A percentile compares a stretch with the other conserved stretches of the same genome.
Evolutionary conservation across 169 alveolate species (phyloP).

Genomic region (Theileria parva): DNA sequence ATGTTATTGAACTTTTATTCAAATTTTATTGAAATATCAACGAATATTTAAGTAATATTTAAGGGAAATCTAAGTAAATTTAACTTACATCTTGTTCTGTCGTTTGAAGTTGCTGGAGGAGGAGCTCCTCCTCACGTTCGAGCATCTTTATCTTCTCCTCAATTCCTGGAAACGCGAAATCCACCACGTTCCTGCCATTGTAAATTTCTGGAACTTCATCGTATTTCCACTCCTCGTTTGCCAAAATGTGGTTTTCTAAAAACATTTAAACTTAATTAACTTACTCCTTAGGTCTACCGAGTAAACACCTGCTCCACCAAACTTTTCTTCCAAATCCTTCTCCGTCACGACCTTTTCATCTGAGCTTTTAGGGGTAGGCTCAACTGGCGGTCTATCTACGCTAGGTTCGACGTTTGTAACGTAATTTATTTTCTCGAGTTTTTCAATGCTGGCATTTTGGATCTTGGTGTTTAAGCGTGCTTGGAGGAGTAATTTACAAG

Average conservation of each 20-base stretch:
- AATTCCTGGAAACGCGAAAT: constrained; percentile 95
- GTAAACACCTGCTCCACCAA: constrained; percentile 99
- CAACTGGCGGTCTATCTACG: constrained; percentile 83
- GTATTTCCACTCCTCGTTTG: constrained; percentile 92
- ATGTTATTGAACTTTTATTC: neutral
- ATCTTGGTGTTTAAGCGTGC: constrained; percentile 69
- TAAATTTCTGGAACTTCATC: constrained; percentile 97
- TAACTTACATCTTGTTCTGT: constrained; percentile 26
- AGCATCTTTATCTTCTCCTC: constrained; percentile 90
- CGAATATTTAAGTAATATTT: no score
- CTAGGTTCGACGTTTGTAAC: constrained; percentile 66
- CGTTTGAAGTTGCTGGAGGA: constrained; percentile 39
- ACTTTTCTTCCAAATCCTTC: constrained; percentile 62
- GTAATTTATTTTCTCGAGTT: constrained; percentile 43
- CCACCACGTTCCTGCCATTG: constrained; percentile 96
- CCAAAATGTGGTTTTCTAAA: constrained; percentile 85
- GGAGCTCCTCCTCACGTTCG: constrained; percentile 94
- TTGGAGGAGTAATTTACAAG: constrained; percentile 82
- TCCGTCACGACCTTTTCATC: constrained; percentile 58
- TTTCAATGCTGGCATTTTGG: constrained; percentile 26
- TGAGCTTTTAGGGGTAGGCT: neutral
- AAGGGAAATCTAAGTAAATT: no score
- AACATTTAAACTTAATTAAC: constrained; percentile 29
- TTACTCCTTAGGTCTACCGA: constrained; percentile 86
- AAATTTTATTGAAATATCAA: no score